These are phyloP conservation scores for Neurospora cerealis DNA, from an alignment of 495 filamentous ascomycete species.

Conservation along the genomic window DNA sequence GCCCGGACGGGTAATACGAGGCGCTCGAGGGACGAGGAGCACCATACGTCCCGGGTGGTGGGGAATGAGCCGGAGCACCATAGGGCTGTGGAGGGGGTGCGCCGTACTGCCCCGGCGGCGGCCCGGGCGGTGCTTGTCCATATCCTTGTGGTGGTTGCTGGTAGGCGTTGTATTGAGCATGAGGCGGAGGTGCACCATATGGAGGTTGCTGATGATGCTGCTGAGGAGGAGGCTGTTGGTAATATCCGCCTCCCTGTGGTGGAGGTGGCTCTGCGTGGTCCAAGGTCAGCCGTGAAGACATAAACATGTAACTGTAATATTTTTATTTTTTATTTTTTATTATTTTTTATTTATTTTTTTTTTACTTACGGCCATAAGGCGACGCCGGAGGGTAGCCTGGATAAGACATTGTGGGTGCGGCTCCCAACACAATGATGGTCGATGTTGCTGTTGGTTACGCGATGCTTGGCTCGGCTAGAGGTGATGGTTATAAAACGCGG, in stretches of 20 bases:
- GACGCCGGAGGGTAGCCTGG: constrained; percentile 14
- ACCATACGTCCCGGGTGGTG: constrained; percentile 2
- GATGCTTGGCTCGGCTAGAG: neutral
- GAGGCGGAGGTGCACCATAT: constrained; percentile 9
- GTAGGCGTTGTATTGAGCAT: constrained; percentile 8
- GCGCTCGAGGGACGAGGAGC: constrained; percentile 1
- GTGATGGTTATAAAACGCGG: neutral
- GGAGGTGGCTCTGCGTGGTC: constrained; percentile 17
- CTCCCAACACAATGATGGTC: neutral
- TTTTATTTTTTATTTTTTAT: no score
- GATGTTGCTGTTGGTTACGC: neutral
- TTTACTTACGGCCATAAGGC: constrained; percentile 23
- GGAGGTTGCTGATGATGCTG: constrained; percentile 5
- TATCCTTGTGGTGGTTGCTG: constrained; percentile 9
- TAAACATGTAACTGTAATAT: neutral
- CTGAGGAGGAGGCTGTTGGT: constrained; percentile 15
- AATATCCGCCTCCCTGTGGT: constrained; percentile 20
- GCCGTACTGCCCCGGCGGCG: constrained; percentile 5
- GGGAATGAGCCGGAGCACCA: constrained; percentile 2
- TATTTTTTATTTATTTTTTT: constrained; percentile 10
- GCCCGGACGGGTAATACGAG: constrained; percentile 4
- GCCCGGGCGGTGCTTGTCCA: constrained; percentile 1
- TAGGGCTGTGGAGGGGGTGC: constrained; percentile 5
- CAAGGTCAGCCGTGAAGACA: neutral
- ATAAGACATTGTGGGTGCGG: constrained; percentile 17